Evolutionary conservation across 495 filamentous ascomycete genomes (phyloP), one percentile per base, ranked within the genome.

Genomic region (Hyphodiscus hymeniophilus): DNA sequence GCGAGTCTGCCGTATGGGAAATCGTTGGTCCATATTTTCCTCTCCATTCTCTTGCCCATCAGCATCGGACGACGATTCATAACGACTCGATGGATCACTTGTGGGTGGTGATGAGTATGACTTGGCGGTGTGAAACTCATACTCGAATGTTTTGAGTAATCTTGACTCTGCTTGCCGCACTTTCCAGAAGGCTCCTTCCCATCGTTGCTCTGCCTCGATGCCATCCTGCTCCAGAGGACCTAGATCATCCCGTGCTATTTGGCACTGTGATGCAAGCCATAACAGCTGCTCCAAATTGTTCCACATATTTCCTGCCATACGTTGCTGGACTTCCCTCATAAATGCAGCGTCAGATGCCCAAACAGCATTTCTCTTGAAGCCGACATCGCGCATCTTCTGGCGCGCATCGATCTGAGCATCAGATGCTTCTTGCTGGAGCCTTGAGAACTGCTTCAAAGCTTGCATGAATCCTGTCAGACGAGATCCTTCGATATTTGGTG

Each of bases 191-290:
- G 42, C 32, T 2, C 52, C 41, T 21, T 55, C 52, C 47, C 47
- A 55, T 22, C 21, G 24, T 45, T 44, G 45, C 28, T 56, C 53
- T 5, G 53, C 48, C 21, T 56, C 53, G 15, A 51, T 51, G 4
- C 22, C 40, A 21, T 56, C 53, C 24, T 56, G 44, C 18, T 56
- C 53, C 17, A 52, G 5, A 10, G 48, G 48, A n/a, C 53, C 53
- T 8, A 56, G 24, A 5, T 15, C 21, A 38, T 56, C 48, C 6
- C 53, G 38, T 3, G 48, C 48, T 0, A 13, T 20, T 34, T 56
- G 53, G 20, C 53, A 56, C 21, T 40, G 10, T 1, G 7, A 18
- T 21, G 34, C 49, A 26, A 51, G 21, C 7, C 16, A 8, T 35
- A 12, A 8, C 30, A 51, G 26, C 7, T 31, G n/a, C 18, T n/a